Base-by-base conservation (phyloP, 805 yeast genomes). In the Pichia rugopelliculosa region DNA sequence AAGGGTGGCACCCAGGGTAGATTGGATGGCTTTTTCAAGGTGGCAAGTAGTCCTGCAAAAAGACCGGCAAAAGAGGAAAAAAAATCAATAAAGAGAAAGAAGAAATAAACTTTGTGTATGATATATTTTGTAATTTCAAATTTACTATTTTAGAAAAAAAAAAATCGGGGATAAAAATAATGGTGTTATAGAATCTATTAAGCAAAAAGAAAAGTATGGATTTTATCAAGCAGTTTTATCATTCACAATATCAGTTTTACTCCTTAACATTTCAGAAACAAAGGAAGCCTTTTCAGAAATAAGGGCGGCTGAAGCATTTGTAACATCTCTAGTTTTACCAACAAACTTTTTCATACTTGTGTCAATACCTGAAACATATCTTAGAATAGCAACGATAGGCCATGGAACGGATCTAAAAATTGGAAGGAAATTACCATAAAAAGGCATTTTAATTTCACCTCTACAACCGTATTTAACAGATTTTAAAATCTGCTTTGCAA, bases 1-100 rank as follows among this genome's bases (percentile, higher is more conserved):
- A 87, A 87, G 59, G 73, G 84, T 2, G 91, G 95, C 2, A 84
- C 86, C 2, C 99, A 93, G 63, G 96, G 93, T 7, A 77, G 98
- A 56, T 67, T 91, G 24, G 97, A 93, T 61, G 95, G 96, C 1
- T 93, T 93, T 60, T 93, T 93, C 69, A 79, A 80, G 58, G 87
- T 82, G 41, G 46, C 60, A 3, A 20, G 17, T 25, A n/a, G 21
- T 22, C 68, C 69, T 30, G 76, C 77, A 50, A 73, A 56, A 62
- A 62, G 61, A 52, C 55, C 45, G 51, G 55, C 68, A 2, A 69
- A 64, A 47, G 57, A 56, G 3, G 58, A 65, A 17, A 59, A 59
- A 45, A 56, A 52, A 44, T 41, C 52, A n/a, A 55, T 53, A 30
- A 59, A 54, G 39, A 54, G 44, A 40, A 42, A 38, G 21, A 37